Percentiles rank a stretch among this genome's conserved stretches.
Evolutionary conservation across 2,329 filamentous ascomycete species (phyloP).

Genomic region (Metarhizium anisopliae): DNA sequence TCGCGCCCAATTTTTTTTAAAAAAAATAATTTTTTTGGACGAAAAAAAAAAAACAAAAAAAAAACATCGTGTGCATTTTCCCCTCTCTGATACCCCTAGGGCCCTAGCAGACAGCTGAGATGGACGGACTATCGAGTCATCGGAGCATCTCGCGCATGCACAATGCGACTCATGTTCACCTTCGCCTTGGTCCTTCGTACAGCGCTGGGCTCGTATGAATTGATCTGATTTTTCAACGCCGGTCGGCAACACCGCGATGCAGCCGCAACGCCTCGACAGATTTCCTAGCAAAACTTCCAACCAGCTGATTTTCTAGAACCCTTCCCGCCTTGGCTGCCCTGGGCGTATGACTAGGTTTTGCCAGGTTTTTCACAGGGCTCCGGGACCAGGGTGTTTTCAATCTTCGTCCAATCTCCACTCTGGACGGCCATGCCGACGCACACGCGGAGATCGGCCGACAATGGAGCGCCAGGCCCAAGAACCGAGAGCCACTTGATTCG

Average conservation of each 20-base stretch:
- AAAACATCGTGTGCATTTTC: too few species aligned
- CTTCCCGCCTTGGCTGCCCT: neutral
- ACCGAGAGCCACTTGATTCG: neutral
- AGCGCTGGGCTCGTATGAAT: neutral
- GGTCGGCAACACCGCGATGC: neutral
- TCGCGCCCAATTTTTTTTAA: too few species aligned
- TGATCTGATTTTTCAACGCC: neutral
- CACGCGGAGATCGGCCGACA: neutral
- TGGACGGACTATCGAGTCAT: too few species aligned
- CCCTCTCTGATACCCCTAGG: too few species aligned
- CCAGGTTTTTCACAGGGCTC: neutral
- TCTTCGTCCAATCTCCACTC: neutral
- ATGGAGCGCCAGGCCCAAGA: neutral
- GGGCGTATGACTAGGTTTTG: neutral
- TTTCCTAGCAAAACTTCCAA: neutral
- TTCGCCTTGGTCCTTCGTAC: too few species aligned
- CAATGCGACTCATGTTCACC: too few species aligned
- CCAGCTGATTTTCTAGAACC: neutral
- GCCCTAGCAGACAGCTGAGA: too few species aligned
- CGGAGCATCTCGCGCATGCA: too few species aligned
- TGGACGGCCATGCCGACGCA: neutral
- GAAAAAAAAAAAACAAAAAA: too few species aligned
- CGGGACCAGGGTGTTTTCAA: neutral
- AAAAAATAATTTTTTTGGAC: too few species aligned
- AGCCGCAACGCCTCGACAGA: neutral